Percentiles rank a stretch among this genome's conserved stretches.
These are phyloP conservation scores for Pseudocercospora eumusae DNA, from an alignment of 2,329 filamentous ascomycete genomes.

Conservation along the genomic window DNA sequence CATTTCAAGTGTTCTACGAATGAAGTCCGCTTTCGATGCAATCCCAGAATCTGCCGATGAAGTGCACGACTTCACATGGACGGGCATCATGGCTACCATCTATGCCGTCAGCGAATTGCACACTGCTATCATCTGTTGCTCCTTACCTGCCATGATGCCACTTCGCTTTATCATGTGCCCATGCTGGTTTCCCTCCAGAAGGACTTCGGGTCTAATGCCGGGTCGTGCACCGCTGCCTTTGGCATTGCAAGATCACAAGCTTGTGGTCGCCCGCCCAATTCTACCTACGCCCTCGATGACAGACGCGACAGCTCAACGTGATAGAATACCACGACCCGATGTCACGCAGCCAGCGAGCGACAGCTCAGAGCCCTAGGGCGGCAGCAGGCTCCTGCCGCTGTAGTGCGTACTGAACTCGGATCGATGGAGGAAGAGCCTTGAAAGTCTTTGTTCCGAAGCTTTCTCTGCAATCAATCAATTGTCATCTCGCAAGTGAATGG, in stretches of 20 bases:
- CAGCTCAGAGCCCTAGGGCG: background rate
- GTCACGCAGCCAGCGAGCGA: background rate
- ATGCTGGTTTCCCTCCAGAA: slow-evolving; percentile 2
- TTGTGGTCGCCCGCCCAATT: slow-evolving; percentile 1
- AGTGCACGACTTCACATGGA: slow-evolving; percentile 16
- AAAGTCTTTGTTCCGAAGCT: background rate
- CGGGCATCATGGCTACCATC: slow-evolving; percentile 1
- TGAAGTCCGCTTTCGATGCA: slow-evolving; percentile 15
- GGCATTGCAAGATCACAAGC: background rate
- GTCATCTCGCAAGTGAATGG: background rate
- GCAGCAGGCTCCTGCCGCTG: background rate
- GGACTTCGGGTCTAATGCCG: background rate
- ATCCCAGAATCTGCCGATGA: slow-evolving; percentile 11
- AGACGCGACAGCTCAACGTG: background rate
- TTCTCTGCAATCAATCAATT: background rate
- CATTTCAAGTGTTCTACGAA: slow-evolving; percentile 10
- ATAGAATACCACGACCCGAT: background rate
- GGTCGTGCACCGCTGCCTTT: background rate
- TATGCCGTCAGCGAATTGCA: slow-evolving; percentile 12
- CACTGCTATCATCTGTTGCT: slow-evolving; percentile 15
- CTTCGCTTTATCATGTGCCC: slow-evolving; percentile 13
- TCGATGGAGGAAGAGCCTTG: background rate
- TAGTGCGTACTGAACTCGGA: background rate
- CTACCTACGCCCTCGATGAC: slow-evolving; percentile 12
- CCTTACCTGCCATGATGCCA: slow-evolving; percentile 12